Evolutionary conservation across 2,329 filamentous ascomycete species (phyloP), one percentile per base, ranked within the genome.

Genomic region (Trichoderma sp.): DNA sequence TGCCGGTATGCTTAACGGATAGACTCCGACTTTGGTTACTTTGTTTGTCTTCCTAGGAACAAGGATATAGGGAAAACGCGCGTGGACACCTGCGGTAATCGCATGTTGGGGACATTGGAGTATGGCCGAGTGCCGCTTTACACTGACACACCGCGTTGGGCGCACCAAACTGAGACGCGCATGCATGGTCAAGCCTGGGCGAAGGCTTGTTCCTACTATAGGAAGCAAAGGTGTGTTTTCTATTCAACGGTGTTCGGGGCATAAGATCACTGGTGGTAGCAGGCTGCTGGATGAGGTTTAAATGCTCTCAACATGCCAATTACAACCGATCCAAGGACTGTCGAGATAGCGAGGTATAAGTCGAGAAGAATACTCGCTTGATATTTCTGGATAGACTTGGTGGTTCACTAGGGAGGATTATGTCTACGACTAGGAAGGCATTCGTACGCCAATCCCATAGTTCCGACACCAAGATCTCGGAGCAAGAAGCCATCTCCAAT

Each of bases 81-180:
- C 15, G 34, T 21, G 19, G 43, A 10, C n/a, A 26, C n/a, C 21
- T 15, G 34, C 47, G 24, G 58, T 28, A 51, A n/a, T 30, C 24
- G n/a, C 34, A 39, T 39, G n/a, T 12, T 30, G 30, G 47, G 21
- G n/a, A 15, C 17, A 5, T 10, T 9, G 30, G 30, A 30, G 1
- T 2, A 30, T 30, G 30, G 30, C 34, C 47, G 39, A 45, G 30
- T 45, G 54, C 28, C 39, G 34, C 24, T 30, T 34, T 24, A n/a
- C 26, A 54, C 26, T 45, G 39, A 54, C 34, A 62, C 48, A 44
- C 3, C 19, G 21, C 21, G 26, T 44, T 34, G 39, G 24, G 54
- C 51, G 14, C 39, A n/a, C n/a, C 43, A 21, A 45, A 52, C 48
- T 62, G 59, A 61, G 58, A 54, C 59, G 45, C 45, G 26, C 55